Evolutionary conservation across 2,329 filamentous ascomycete genomes (phyloP).

Genomic region (Daldinia sp.): DNA sequence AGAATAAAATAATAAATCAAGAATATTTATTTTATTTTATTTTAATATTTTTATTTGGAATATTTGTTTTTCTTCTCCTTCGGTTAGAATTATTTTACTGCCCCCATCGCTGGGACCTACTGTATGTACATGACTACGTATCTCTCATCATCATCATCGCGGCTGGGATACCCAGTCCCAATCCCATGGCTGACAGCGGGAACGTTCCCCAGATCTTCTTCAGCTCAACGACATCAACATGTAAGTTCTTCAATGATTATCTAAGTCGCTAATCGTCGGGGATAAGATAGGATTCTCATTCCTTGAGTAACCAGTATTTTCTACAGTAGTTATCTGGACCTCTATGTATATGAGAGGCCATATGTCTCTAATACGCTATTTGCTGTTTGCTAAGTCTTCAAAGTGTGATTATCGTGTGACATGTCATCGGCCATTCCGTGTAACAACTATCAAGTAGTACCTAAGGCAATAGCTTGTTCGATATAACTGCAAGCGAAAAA

Average conservation of each 20-base stretch:
- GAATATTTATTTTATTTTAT: slow-evolving; percentile 4
- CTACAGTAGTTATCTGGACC: background rate
- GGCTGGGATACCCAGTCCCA: slow-evolving; percentile 17
- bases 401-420: slow-evolving; percentile 22
- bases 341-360: background rate
- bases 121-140: background rate
- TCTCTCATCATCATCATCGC: slow-evolving; percentile 1
- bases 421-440: slow-evolving; percentile 25
- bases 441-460: slow-evolving; percentile 13
- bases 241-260: slow-evolving; percentile 11
- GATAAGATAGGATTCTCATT: background rate
- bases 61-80: background rate
- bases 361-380: background rate
- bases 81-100: slow-evolving; percentile 5
- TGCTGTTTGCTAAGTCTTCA: background rate
- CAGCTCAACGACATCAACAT: slow-evolving; percentile 4
- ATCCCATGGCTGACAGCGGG: slow-evolving; percentile 19
- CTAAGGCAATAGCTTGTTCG: background rate
- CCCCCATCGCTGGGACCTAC: slow-evolving; percentile 15
- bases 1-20: background rate
- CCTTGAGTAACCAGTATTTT: background rate
- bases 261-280: slow-evolving; percentile 1
- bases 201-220: slow-evolving; percentile 18
- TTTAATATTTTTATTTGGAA: slow-evolving; percentile 1
- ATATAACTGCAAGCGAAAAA: background rate